Evolutionary conservation across 495 filamentous ascomycete genomes (phyloP).

Genomic region (Niebla homalea): DNA sequence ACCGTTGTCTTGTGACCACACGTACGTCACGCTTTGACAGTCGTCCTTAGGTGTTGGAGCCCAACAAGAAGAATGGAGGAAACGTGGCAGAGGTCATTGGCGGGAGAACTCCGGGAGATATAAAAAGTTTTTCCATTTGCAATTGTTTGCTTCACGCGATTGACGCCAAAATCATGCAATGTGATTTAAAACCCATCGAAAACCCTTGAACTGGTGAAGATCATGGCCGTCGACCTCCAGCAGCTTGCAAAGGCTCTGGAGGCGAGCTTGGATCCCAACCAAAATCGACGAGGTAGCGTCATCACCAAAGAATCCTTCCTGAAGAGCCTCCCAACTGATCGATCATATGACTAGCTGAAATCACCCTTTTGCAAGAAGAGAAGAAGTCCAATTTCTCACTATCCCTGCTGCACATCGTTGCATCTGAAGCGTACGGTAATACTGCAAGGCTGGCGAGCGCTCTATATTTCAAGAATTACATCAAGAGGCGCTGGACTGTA

Average conservation of each 20-base stretch:
- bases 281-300: conserved; percentile 72
- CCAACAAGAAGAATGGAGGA: too few species aligned
- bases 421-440: conserved; percentile 47
- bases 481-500: conserved; percentile 77
- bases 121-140: not conserved
- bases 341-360: conserved; percentile 50
- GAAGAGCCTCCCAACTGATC: not conserved
- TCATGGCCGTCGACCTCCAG: conserved; percentile 65
- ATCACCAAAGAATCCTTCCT: not conserved
- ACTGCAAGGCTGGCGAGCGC: conserved; percentile 82
- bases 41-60: too few species aligned
- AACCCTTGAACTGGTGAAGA: conserved; percentile 5
- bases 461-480: conserved; percentile 96
- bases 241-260: conserved; percentile 66
- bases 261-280: conserved; percentile 69
- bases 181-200: too few species aligned
- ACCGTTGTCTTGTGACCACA: too few species aligned
- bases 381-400: conserved; percentile 76
- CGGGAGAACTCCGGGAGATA: not conserved
- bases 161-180: not conserved
- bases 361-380: conserved; percentile 58
- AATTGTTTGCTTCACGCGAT: conserved; percentile 4
- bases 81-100: not conserved
- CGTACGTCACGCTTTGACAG: too few species aligned
- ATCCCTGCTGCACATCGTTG: conserved; percentile 75